Base-by-base conservation (phyloP, 768 basidiomycete species). In the Mycena vitilis region DNA sequence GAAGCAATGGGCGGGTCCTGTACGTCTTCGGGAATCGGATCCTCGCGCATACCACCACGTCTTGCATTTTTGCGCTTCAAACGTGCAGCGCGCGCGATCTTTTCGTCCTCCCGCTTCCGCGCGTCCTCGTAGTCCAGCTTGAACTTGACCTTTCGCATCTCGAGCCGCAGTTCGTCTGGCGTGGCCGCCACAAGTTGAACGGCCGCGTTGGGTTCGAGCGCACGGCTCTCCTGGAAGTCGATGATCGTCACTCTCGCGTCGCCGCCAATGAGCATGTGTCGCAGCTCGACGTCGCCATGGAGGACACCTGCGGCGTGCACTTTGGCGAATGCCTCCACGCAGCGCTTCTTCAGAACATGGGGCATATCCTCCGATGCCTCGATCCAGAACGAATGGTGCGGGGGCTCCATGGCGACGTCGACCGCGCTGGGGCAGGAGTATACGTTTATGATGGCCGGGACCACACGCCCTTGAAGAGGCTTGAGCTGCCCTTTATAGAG, bases 1-100 rank as follows among this genome's bases (percentile, higher is more conserved):
- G 92, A 79, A 82, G 78, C 49, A 86, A 89, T 77, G 81, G 89
- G 69, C 91, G 92, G 92, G 87, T 94, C 48, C 90, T 89, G 20
- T 85, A 84, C 77, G 83, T 94, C 76, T 83, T 69, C 71, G 5
- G 64, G 52, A 1, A 57, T 12, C 13, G 63, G 63, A 37, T 37
- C 49, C 57, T 66, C 67, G 18, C 11, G 2, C 20, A 0, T 42
- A 22, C 49, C 25, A 8, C 54, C 25, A 8, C 20, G 23, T 36
- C 36, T 47, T 54, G 40, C 51, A 59, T 65, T 68, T 22, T 63
- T 40, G 34, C 59, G 63, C 34, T 23, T 48, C n/a, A 71, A 56
- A 23, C 67, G 63, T 10, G 60, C 64, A 25, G 42, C 51, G 7
- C 71, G 66, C 71, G 66, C 63, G 23, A 69, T 51, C 53, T 60